phyloP scores from a whole-genome alignment of 371 early-diverging fungal species.

The Coemansia sp. region DNA sequence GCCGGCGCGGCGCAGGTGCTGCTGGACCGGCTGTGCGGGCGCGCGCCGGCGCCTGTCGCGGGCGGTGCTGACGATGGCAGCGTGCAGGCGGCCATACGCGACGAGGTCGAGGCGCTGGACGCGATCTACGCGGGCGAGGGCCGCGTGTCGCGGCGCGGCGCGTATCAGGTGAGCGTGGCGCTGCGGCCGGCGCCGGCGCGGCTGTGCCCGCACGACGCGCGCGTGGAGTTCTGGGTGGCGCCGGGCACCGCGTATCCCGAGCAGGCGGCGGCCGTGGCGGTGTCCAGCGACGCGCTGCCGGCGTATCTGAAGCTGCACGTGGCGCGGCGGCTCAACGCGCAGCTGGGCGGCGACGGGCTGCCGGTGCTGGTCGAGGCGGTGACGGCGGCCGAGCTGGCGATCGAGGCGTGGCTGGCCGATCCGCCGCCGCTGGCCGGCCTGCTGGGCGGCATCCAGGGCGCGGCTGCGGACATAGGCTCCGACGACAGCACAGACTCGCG shows the following conservation, averaged over 20 bases:
- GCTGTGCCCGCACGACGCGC: conserved; percentile 11
- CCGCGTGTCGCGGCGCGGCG: conserved; percentile 16
- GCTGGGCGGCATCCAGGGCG: too few relatives aligned
- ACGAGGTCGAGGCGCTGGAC: conserved; percentile 61
- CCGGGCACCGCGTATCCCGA: conserved; percentile 62
- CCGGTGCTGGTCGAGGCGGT: conserved; percentile 63
- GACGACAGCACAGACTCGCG: too few relatives aligned
- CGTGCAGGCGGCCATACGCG: conserved; percentile 64
- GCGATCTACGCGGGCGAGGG: conserved; percentile 63
- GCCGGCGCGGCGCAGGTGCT: conserved; percentile 14
- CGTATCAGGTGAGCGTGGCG: conserved; percentile 31
- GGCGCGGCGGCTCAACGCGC: conserved; percentile 58
- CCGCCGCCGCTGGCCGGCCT: conserved; percentile 36
- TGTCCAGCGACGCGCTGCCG: conserved; percentile 64
- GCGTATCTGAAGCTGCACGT: conserved; percentile 70
- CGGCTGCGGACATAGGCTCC: too few relatives aligned
- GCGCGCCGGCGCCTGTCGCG: conserved; percentile 47
- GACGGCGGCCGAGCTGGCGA: conserved; percentile 43
- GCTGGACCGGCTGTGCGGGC: conserved; percentile 12
- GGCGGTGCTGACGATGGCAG: conserved; percentile 46
- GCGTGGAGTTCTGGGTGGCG: conserved; percentile 61
- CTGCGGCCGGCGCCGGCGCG: conserved; percentile 30
- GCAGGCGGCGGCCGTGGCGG: conserved; percentile 61
- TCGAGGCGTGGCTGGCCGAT: conserved; percentile 62
- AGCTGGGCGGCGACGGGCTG: conserved; percentile 61